phyloP scores from a whole-genome alignment of 2,329 filamentous ascomycete genomes.

The Hypoxylon sp. region DNA sequence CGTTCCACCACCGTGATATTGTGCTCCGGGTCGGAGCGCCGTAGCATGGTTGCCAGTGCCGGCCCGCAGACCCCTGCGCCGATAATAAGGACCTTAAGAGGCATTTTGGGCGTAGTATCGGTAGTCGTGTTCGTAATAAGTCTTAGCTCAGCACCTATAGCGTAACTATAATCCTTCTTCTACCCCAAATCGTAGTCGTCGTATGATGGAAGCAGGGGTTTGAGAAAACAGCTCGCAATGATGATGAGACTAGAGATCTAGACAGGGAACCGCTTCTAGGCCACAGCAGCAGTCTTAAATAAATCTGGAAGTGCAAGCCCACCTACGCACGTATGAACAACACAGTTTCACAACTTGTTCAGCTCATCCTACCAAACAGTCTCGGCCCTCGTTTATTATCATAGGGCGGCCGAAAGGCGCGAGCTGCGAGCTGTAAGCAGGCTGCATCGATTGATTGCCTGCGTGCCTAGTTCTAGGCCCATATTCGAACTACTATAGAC shows the following conservation, averaged over 20 bases:
- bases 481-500: background rate
- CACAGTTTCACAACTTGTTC: background rate
- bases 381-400: background rate
- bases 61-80: conserved; percentile 62
- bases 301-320: background rate
- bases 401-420: background rate
- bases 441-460: background rate
- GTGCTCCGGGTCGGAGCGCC: conserved; percentile 53
- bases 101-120: conserved; percentile 32
- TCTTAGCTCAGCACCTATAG: background rate
- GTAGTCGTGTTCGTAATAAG: background rate
- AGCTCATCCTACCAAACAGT: background rate
- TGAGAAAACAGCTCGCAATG: background rate
- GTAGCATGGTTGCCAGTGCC: conserved; percentile 59
- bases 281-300: background rate
- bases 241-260: background rate
- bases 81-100: conserved; percentile 62
- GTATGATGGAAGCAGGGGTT: background rate
- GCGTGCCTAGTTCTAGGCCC: background rate
- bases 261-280: background rate
- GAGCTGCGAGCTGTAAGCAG: background rate
- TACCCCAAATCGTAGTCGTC: background rate
- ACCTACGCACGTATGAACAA: background rate
- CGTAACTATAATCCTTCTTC: background rate
- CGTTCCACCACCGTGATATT: conserved; percentile 61